A percentile compares a stretch with the other conserved stretches of the same genome.
phyloP scores from a whole-genome alignment of 164 flowering plant genomes.

The Berberis vulgaris region DNA sequence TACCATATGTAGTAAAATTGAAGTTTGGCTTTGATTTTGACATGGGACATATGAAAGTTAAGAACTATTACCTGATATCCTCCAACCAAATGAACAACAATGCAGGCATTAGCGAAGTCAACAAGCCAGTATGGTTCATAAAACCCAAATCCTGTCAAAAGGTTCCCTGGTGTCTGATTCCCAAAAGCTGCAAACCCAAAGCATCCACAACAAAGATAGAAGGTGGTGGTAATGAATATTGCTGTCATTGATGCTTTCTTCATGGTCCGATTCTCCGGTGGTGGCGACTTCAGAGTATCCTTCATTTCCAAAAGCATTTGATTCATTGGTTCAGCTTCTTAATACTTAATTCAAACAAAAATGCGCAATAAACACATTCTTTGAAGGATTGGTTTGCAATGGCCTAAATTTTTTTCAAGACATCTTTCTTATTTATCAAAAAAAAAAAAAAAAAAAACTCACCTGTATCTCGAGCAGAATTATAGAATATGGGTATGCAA shows the following conservation, averaged over 20 bases:
- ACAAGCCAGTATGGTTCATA: conserved; percentile 62
- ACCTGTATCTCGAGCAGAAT: conserved; percentile 80
- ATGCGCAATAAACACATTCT: background rate
- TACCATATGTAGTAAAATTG: background rate
- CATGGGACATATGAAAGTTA: too few species aligned
- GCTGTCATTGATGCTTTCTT: conserved; percentile 54
- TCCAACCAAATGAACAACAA: conserved; percentile 56
- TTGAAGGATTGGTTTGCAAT: too few species aligned
- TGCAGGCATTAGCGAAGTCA: conserved; percentile 62
- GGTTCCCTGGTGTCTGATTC: conserved; percentile 52
- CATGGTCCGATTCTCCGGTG: conserved; percentile 59
- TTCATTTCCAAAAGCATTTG: conserved; percentile 15
- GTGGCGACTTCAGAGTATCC: conserved; percentile 69
- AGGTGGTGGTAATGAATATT: conserved; percentile 47
- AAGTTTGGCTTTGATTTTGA: background rate
- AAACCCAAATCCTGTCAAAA: conserved; percentile 63
- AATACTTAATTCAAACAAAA: background rate
- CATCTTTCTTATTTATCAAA: background rate
- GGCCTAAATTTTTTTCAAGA: too few species aligned
- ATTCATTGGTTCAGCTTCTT: conserved; percentile 1
- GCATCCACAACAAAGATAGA: conserved; percentile 66
- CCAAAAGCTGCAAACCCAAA: conserved; percentile 83
- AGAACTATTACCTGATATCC: conserved; percentile 55
- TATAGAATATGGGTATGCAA: conserved; percentile 61
- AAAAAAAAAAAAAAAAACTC: background rate